Evolutionary conservation across 164 flowering plant species (phyloP), one percentile per base, ranked within the genome.

Genomic region (Dillenia suffruticosa): DNA sequence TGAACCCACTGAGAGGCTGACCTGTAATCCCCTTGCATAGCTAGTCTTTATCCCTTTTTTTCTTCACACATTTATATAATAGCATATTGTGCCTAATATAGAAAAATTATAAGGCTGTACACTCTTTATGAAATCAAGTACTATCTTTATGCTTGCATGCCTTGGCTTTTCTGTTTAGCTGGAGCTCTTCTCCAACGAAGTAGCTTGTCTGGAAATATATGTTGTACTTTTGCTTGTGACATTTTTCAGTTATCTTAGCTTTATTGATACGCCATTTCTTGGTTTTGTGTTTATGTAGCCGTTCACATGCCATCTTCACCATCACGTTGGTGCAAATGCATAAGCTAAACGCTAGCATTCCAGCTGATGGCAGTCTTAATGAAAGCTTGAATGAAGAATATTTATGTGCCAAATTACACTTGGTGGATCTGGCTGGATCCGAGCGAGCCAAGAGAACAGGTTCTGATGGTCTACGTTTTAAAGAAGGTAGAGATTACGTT

Each of bases 361-460:
- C 82, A 61, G 82, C 62, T 24, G 80, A 80, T 56, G 68, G 72
- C 72, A 68, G 67, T 75, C 60, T 57, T 49, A 76, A 62, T 76
- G 96, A 80, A 53, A 75, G 74, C 54, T 77, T 83, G 80, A 76
- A 62, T 65, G 99, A 88, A 53, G 99, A 92, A 64, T 92, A 84
- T 79, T 77, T 95, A 10, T 86, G 96, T 76, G 97, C 97, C 16
- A 95, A 95, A 67, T 77, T 95, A 75, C 99, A 95, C 72, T 80
- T 95, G 71, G 99, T 95, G 55, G 99, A 95, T 83, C 99, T 95
- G 70, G 99, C 99, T 69, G 97, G 99, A 67, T 95, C 98, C 32
- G 99, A 95, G 70, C 78, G 99, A 63, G 99, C 99, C 16, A 95
- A 95, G 63, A 77, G 99, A 74, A 95, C 99, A 49, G 98, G 99